These are phyloP conservation scores for Fagus sylvatica DNA, from an alignment of 306 rosid genomes.

Conservation along the genomic window DNA sequence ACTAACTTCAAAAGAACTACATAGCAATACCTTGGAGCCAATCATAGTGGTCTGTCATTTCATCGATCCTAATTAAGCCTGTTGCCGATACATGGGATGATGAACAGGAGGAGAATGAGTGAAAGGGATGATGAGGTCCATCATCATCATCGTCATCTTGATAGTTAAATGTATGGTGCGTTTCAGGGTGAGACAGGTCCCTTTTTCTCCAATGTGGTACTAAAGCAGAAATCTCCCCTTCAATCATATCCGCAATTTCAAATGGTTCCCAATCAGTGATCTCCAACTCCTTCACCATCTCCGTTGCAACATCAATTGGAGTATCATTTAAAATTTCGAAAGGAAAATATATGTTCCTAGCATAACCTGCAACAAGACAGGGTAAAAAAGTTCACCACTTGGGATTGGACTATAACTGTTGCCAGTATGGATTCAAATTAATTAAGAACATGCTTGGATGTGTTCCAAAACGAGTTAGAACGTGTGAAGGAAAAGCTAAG, in stretches of 20 bases:
- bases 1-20: not conserved
- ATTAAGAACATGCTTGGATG: not conserved
- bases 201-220: slow-evolving; percentile 55
- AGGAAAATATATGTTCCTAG: slow-evolving; percentile 77
- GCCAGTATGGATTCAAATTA: not conserved
- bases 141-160: slow-evolving; percentile 39
- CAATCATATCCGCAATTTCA: slow-evolving; percentile 83
- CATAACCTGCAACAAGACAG: slow-evolving; percentile 51
- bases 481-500: not conserved
- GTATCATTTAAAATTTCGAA: slow-evolving; percentile 74
- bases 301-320: slow-evolving; percentile 74
- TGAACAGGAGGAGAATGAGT: slow-evolving; percentile 53
- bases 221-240: slow-evolving; percentile 67
- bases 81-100: slow-evolving; percentile 56
- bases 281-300: slow-evolving; percentile 94
- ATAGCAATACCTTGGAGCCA: slow-evolving; percentile 61
- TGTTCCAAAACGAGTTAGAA: slow-evolving; percentile 3
- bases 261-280: slow-evolving; percentile 76
- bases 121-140: slow-evolving; percentile 40
- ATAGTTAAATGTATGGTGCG: slow-evolving; percentile 43
- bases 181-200: slow-evolving; percentile 26
- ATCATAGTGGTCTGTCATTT: slow-evolving; percentile 36
- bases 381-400: slow-evolving; percentile 16
- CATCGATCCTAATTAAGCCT: slow-evolving; percentile 39
- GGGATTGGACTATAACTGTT: slow-evolving; percentile 3